Evolutionary conservation across 805 yeast species (phyloP), one percentile per base, ranked within the genome.

Genomic region (Cyberlindnera japonica): DNA sequence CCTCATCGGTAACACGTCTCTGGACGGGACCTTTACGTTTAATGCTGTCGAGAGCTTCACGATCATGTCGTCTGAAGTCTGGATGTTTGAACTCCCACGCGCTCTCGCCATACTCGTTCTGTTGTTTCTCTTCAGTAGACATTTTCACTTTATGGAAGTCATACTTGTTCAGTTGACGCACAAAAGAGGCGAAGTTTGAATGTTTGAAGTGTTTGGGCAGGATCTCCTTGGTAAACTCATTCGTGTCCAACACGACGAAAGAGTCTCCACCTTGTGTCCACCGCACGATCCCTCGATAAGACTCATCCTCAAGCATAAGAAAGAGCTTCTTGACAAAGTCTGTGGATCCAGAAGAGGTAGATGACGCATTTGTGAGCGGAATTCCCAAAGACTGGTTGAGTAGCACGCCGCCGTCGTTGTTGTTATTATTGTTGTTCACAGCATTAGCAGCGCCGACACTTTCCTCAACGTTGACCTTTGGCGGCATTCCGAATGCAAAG

Each of bases 81-180:
- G 96, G 95, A 61, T 93, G 98, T 57, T 81, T 79, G 67, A 93
- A 91, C 61, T 91, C 97, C 97, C 98, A 91, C 16, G 90, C 80
- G 61, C 82, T 78, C 41, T 81, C 88, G 28, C 89, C 85, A 54
- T 80, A 79, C 43, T 78, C 77, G 21, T 65, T 63, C 35, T 58
- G 58, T 37, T 67, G 73, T 52, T 73, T 74, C 45, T 77, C 84
- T 50, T 80, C 89, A 43, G 71, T 75, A 29, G 84, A 68, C 33
- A 78, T 71, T 58, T 91, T 86, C 33, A 93, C 95, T 65, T 93
- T 93, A 69, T 93, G 99, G 69, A 93, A 93, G 63, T 91, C 99
- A 59, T 93, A 93, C 64, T 93, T 93, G 71, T 93, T 93, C 54
- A 93, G 71, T 61, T 93, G 99, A 33, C 99, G 76, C 16, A 91